Percentiles rank a stretch among this genome's conserved stretches.
These are phyloP conservation scores for Logfia minima DNA, from an alignment of 129 eudicot species.

Conservation along the genomic window DNA sequence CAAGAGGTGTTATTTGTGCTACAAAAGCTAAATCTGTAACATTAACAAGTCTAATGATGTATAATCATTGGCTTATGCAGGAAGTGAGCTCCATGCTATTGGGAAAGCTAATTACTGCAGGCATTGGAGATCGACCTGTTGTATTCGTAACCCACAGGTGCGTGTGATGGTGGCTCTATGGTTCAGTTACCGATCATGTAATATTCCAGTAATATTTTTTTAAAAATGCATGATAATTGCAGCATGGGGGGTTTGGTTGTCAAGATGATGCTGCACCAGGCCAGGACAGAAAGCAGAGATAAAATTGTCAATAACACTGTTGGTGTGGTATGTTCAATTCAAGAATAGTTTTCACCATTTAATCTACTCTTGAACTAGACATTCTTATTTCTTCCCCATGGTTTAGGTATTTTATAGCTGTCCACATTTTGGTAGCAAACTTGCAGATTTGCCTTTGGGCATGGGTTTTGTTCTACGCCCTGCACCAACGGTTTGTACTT, in stretches of 20 bases:
- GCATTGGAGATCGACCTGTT: conserved; percentile 93
- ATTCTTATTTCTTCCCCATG: conserved; percentile 3
- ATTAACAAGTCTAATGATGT: not conserved
- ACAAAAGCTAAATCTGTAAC: not conserved
- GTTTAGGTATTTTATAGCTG: conserved; percentile 91
- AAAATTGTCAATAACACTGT: conserved; percentile 71
- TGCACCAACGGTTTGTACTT: conserved; percentile 79
- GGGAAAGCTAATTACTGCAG: conserved; percentile 88
- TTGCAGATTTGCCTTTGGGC: conserved; percentile 98
- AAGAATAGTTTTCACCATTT: not conserved
- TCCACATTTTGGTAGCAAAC: conserved; percentile 97
- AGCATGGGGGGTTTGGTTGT: conserved; percentile 99
- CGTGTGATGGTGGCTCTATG: conserved; percentile 12
- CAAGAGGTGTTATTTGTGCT: not conserved
- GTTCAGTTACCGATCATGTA: not conserved
- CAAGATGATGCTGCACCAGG: conserved; percentile 92
- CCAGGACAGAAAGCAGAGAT: conserved; percentile 62
- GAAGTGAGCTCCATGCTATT: conserved; percentile 94
- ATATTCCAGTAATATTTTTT: conserved; percentile 1
- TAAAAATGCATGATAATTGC: conserved; percentile 28
- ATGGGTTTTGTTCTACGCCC: conserved; percentile 99
- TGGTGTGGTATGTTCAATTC: conserved; percentile 72
- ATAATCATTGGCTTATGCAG: conserved; percentile 38
- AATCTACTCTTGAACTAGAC: not conserved
- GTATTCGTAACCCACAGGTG: conserved; percentile 96